These are phyloP conservation scores for Epichloe coenophiala DNA, from an alignment of 2,329 filamentous ascomycete genomes.

Conservation along the genomic window DNA sequence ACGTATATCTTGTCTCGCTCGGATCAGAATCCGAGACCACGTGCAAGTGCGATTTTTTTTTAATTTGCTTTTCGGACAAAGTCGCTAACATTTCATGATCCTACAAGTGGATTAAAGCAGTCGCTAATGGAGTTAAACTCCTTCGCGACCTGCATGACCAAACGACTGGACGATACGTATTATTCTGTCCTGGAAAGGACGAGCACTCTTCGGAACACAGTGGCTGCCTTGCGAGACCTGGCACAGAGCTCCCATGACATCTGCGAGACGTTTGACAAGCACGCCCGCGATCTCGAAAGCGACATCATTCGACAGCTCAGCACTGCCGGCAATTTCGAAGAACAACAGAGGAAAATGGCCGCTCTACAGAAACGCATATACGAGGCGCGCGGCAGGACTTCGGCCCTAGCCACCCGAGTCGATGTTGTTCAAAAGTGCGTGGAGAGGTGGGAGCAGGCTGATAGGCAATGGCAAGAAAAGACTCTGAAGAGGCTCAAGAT, in stretches of 20 bases:
- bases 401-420: slow-evolving; percentile 47
- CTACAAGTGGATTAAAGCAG: slow-evolving; percentile 34
- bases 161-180: slow-evolving; percentile 60
- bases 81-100: slow-evolving; percentile 1
- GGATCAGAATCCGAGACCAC: not conserved
- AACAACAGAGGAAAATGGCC: slow-evolving; percentile 50
- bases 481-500: slow-evolving; percentile 49
- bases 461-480: slow-evolving; percentile 54
- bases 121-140: slow-evolving; percentile 40
- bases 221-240: slow-evolving; percentile 53
- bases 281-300: slow-evolving; percentile 42
- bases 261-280: slow-evolving; percentile 43
- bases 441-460: slow-evolving; percentile 53
- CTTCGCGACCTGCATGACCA: slow-evolving; percentile 48
- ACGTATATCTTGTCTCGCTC: slow-evolving; percentile 5
- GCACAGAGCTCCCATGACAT: slow-evolving; percentile 45
- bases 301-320: slow-evolving; percentile 50
- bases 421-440: slow-evolving; percentile 50
- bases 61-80: not conserved
- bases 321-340: slow-evolving; percentile 46
- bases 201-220: slow-evolving; percentile 47
- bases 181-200: slow-evolving; percentile 60
- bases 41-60: too few species aligned
- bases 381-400: slow-evolving; percentile 44
- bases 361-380: slow-evolving; percentile 48